phyloP scores from a whole-genome alignment of 2,329 filamentous ascomycete species.

The Fusarium austroafricanum region DNA sequence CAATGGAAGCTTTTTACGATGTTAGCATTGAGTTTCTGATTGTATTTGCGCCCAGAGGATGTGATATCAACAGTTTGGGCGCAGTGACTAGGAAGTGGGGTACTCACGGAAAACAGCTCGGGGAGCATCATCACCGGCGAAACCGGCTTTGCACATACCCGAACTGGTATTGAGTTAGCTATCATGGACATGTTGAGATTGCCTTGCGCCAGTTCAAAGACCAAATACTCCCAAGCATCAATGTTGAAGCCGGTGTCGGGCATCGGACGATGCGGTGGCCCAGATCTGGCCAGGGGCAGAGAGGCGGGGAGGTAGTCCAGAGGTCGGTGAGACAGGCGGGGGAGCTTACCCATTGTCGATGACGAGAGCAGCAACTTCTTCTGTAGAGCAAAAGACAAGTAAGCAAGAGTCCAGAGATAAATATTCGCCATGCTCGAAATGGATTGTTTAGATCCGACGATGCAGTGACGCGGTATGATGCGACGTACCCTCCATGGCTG shows the following conservation, averaged over 20 bases:
- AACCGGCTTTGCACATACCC: constrained; percentile 99
- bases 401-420: constrained; percentile 51
- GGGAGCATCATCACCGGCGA: constrained; percentile 99
- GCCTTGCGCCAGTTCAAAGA: constrained; percentile 5
- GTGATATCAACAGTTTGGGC: constrained; percentile 36
- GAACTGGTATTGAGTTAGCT: constrained; percentile 75
- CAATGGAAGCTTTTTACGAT: constrained; percentile 84
- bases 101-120: constrained; percentile 99
- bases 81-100: constrained; percentile 50
- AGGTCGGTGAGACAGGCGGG: constrained; percentile 53
- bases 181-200: constrained; percentile 5
- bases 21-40: constrained; percentile 51
- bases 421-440: constrained; percentile 35
- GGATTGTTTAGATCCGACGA: constrained; percentile 42
- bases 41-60: constrained; percentile 19
- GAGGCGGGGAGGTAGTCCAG: constrained; percentile 41
- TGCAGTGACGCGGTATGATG: constrained; percentile 46
- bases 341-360: constrained; percentile 99
- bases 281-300: constrained; percentile 32
- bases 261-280: constrained; percentile 43
- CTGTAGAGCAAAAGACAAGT: constrained; percentile 66
- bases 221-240: constrained; percentile 19
- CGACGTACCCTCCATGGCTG: constrained; percentile 67
- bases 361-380: constrained; percentile 99
- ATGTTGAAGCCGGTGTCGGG: constrained; percentile 30